These are phyloP conservation scores for Lodderomyces orthopsilosis DNA, from an alignment of 1,139 yeast species.

Conservation along the genomic window DNA sequence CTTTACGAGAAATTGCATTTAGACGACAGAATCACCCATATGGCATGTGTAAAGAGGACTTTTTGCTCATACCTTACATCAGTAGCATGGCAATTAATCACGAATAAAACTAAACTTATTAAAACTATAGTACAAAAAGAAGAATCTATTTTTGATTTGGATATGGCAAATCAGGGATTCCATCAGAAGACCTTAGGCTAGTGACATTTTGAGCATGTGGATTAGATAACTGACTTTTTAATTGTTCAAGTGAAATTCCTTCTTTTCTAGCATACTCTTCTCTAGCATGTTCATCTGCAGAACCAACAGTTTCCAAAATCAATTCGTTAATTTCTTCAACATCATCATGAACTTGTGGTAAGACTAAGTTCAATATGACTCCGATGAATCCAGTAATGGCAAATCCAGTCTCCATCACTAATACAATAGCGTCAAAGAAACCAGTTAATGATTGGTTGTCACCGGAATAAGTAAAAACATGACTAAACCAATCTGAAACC, in stretches of 20 bases:
- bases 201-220: constrained; percentile 11
- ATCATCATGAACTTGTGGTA: constrained; percentile 72
- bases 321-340: constrained; percentile 50
- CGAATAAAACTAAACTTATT: not conserved
- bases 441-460: constrained; percentile 61
- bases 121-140: not conserved
- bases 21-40: not conserved
- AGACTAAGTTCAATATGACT: constrained; percentile 62
- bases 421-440: constrained; percentile 72
- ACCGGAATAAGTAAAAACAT: constrained; percentile 76
- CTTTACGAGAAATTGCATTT: not conserved
- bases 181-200: constrained; percentile 9
- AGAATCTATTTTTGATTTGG: not conserved
- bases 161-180: constrained; percentile 10
- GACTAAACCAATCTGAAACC: constrained; percentile 71
- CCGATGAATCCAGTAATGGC: constrained; percentile 82
- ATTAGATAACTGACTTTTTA: constrained; percentile 9
- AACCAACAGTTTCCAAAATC: constrained; percentile 46
- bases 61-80: not conserved
- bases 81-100: not conserved
- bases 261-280: constrained; percentile 38
- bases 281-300: constrained; percentile 43
- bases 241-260: constrained; percentile 26
- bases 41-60: not conserved
- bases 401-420: constrained; percentile 86